Conservation (phyloP, 1,139 yeast genomes). For the Sugiyamaella neomexicana region DNA sequence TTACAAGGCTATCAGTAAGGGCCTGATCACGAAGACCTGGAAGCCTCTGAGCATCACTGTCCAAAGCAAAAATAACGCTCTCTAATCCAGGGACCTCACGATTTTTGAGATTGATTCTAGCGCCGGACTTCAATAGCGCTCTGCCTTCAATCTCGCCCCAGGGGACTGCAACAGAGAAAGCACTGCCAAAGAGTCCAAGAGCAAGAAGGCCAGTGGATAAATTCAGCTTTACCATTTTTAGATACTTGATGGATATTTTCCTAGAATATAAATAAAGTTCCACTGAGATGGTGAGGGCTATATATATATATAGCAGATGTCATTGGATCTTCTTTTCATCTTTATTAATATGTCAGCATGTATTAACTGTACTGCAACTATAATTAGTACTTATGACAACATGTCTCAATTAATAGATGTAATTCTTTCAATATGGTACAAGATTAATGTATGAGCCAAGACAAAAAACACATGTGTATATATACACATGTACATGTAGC, state of each 20-base stretch:
- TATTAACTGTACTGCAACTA: background rate
- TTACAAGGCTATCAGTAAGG: slow-evolving; percentile 5
- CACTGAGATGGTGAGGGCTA: background rate
- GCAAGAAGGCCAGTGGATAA: slow-evolving; percentile 4
- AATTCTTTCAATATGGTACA: background rate
- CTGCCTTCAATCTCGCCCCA: slow-evolving; percentile 4
- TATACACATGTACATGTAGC: background rate
- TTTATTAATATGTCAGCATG: slow-evolving; percentile 3
- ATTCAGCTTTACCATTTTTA: slow-evolving; percentile 7
- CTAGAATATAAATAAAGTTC: background rate
- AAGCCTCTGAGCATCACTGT: slow-evolving; percentile 8
- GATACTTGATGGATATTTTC: background rate
- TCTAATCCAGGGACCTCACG: slow-evolving; percentile 9
- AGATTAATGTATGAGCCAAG: background rate
- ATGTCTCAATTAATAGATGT: background rate
- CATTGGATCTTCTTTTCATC: background rate
- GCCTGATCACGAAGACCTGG: slow-evolving; percentile 1
- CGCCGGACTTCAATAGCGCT: slow-evolving; percentile 9
- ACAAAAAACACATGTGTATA: background rate
- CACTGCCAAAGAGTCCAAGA: background rate
- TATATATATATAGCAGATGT: background rate
- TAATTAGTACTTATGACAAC: background rate
- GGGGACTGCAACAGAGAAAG: slow-evolving; percentile 2
- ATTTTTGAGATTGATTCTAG: background rate
- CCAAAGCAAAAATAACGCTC: slow-evolving; percentile 4